A percentile compares a stretch with the other conserved stretches of the same genome.
phyloP scores from a whole-genome alignment of 768 basidiomycete species.

The Mycena indigotica region DNA sequence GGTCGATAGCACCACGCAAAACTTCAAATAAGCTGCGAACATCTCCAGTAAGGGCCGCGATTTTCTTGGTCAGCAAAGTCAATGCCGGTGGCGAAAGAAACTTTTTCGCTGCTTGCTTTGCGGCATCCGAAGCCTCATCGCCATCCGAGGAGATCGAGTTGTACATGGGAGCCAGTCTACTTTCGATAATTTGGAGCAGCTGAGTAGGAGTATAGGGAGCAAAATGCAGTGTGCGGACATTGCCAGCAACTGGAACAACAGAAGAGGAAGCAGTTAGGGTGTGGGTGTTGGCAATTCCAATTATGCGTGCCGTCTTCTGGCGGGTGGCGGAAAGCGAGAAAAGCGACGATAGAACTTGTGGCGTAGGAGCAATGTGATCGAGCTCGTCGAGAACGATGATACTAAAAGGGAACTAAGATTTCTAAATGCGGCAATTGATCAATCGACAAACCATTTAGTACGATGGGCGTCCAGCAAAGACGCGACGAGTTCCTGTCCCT shows the following conservation, averaged over 20 bases:
- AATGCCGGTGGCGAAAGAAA: constrained; percentile 68
- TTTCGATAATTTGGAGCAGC: constrained; percentile 66
- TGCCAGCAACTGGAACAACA: constrained; percentile 36
- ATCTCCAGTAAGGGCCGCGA: constrained; percentile 82
- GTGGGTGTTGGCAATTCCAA: constrained; percentile 90
- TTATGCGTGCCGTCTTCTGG: constrained; percentile 59
- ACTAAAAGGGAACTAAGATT: constrained; percentile 39
- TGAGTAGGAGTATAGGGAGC: constrained; percentile 75
- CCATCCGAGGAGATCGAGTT: constrained; percentile 34
- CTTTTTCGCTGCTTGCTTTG: constrained; percentile 37
- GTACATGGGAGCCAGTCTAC: constrained; percentile 60
- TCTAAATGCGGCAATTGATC: not conserved
- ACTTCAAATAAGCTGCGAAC: constrained; percentile 81
- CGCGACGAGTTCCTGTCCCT: constrained; percentile 52
- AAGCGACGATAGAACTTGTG: constrained; percentile 59
- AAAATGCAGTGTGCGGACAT: constrained; percentile 74
- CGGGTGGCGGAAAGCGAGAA: constrained; percentile 67
- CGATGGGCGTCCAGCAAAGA: constrained; percentile 43
- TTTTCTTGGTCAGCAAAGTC: constrained; percentile 74
- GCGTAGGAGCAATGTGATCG: constrained; percentile 72
- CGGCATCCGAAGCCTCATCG: constrained; percentile 23
- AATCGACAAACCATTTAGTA: constrained; percentile 53
- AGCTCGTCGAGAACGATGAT: constrained; percentile 85
- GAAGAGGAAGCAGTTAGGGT: constrained; percentile 67
- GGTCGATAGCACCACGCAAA: constrained; percentile 75